Evolutionary conservation across 2,329 filamentous ascomycete genomes (phyloP).

Genomic region (Phaeosphaeriaceae sp.): DNA sequence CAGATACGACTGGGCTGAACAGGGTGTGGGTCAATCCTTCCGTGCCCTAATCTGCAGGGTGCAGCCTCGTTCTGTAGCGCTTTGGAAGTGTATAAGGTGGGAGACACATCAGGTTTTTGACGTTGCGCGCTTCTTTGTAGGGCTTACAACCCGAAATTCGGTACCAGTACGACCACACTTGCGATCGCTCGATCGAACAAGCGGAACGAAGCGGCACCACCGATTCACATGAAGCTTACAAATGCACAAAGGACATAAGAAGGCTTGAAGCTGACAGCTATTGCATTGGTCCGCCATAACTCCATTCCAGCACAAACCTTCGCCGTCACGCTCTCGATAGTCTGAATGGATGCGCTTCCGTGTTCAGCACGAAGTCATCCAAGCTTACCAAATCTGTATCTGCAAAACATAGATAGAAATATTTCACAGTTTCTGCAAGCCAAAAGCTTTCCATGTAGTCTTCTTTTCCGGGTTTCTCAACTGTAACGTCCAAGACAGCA

Average conservation of each 20-base stretch:
- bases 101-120: background rate
- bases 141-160: background rate
- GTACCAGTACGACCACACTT: background rate
- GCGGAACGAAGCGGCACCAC: background rate
- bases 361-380: constrained; percentile 59
- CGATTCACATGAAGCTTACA: background rate
- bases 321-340: background rate
- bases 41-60: background rate
- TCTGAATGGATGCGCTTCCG: constrained; percentile 57
- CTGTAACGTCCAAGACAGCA: constrained; percentile 52
- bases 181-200: background rate
- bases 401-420: constrained; percentile 57
- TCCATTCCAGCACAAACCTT: background rate
- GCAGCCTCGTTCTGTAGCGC: background rate
- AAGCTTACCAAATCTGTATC: constrained; percentile 53
- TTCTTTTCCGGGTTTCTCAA: constrained; percentile 34
- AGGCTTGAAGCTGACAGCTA: background rate
- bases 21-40: background rate
- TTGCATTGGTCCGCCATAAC: background rate
- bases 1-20: background rate
- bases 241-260: background rate
- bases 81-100: background rate
- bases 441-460: constrained; percentile 60
- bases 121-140: background rate
- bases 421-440: constrained; percentile 59